These are phyloP conservation scores for Amphirosellinia nigrospora DNA, from an alignment of 495 filamentous ascomycete species.

Conservation along the genomic window DNA sequence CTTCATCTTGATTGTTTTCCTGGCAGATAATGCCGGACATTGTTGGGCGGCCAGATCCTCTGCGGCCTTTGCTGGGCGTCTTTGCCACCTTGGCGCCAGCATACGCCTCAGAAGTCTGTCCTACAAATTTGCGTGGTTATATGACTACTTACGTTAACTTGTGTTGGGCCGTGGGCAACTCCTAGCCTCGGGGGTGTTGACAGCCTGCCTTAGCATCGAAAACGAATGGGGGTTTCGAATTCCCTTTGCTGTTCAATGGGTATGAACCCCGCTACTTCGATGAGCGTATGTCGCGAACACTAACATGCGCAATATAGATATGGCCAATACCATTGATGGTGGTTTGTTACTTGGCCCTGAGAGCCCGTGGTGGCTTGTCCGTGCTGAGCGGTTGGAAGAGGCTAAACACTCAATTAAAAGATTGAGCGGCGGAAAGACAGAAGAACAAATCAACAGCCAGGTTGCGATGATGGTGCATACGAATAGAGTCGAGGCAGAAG, in stretches of 20 bases:
- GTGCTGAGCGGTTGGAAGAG: constrained; percentile 61
- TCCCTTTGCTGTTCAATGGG: constrained; percentile 65
- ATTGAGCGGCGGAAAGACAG: constrained; percentile 54
- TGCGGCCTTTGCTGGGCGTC: constrained; percentile 68
- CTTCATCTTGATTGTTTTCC: constrained; percentile 62
- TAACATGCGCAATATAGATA: constrained; percentile 20
- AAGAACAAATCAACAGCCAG: constrained; percentile 62
- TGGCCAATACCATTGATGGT: constrained; percentile 63
- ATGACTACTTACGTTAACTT: constrained; percentile 75
- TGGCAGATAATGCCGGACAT: constrained; percentile 62
- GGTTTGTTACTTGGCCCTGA: constrained; percentile 66
- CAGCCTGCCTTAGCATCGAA: constrained; percentile 57
- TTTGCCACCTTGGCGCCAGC: constrained; percentile 53
- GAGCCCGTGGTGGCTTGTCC: constrained; percentile 75
- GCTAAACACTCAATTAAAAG: constrained; percentile 57
- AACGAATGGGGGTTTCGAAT: constrained; percentile 75
- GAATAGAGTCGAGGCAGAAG: constrained; percentile 63
- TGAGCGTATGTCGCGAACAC: neutral
- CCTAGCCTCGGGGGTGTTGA: constrained; percentile 66
- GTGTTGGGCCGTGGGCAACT: constrained; percentile 75
- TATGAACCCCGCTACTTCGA: constrained; percentile 23
- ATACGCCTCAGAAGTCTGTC: constrained; percentile 65
- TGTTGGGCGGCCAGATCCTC: constrained; percentile 70
- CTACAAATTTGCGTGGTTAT: constrained; percentile 65
- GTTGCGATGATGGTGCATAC: constrained; percentile 75